These are phyloP conservation scores for Sordariomycetes sp. DNA, from an alignment of 2,329 filamentous ascomycete genomes.

Conservation along the genomic window DNA sequence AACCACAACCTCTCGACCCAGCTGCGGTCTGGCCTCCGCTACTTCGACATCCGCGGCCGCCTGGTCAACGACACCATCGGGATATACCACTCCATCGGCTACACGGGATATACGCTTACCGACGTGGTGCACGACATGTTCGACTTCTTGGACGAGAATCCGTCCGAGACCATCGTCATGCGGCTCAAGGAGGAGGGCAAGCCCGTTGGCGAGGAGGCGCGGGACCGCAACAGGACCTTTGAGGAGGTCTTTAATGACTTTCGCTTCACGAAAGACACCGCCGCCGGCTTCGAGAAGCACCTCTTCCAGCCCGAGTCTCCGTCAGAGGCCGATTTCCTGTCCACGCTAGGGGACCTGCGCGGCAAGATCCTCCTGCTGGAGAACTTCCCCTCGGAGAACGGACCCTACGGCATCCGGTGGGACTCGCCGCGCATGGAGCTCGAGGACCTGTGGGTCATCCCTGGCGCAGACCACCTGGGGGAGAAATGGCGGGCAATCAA, in stretches of 20 bases:
- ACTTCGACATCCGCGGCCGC: constrained; percentile 37
- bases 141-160: constrained; percentile 31
- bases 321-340: constrained; percentile 16
- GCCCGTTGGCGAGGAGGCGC: constrained; percentile 14
- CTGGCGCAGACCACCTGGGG: constrained; percentile 28
- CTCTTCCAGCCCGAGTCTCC: constrained; percentile 21
- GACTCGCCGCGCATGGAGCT: constrained; percentile 30
- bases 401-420: constrained; percentile 32
- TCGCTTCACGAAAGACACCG: constrained; percentile 21
- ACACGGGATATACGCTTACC: constrained; percentile 31
- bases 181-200: constrained; percentile 36
- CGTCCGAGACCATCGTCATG: constrained; percentile 35
- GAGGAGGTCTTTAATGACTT: constrained; percentile 32
- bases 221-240: constrained; percentile 25
- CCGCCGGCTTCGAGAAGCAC: constrained; percentile 21
- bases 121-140: constrained; percentile 32
- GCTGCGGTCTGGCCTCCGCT: constrained; percentile 33
- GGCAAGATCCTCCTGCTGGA: constrained; percentile 36
- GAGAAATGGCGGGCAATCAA: constrained; percentile 35
- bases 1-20: constrained; percentile 32
- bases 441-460: constrained; percentile 35
- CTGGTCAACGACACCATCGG: constrained; percentile 28
- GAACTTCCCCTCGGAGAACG: constrained; percentile 19
- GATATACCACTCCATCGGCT: constrained; percentile 34
- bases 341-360: constrained; percentile 32